Base-by-base conservation (phyloP, 768 basidiomycete species). In the Pseudohyphozyma bogoriensis region DNA sequence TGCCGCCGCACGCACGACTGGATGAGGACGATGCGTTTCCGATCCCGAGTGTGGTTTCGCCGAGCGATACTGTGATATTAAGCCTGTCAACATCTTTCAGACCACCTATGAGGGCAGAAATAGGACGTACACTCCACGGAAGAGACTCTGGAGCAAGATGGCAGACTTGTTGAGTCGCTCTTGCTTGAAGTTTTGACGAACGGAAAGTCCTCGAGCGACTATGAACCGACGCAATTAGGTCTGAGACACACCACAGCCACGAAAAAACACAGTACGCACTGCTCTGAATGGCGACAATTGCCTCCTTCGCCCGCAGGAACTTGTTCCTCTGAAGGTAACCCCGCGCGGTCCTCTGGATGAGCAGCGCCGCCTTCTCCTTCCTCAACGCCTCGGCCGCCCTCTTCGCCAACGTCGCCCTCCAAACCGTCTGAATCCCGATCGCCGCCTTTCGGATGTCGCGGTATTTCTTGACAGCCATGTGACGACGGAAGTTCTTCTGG, bases 401-500 rank as follows among this genome's bases (percentile, higher is more conserved):
- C 71, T 78, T 81, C 1, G 91, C 93, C 65, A 84, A 67, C 49
- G 89, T 80, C n/a, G 87, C 85, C 63, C 93, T 81, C 89, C 90
- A 96, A 85, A 89, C 87, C 0, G 88, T 85, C 74, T 99, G 95
- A 39, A 99, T 84, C 71, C 77, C 84, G 73, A 96, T 85, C 2
- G 90, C 83, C 29, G 86, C 82, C 4, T 68, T 71, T 36, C 89
- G 83, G 49, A 90, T 78, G 56, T 79, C 75, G 58, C 79, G 80
- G 70, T 92, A 99, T 53, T 79, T 81, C 72, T 86, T 88, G 61
- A 85, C 79, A 10, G 88, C 90, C 79, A 95, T 80, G 49, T 82
- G 80, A 55, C 93, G 79, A 51, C 87, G 82, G 79, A 97, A 85
- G 74, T 97, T 96, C 82, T 97, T 97, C 78, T 97, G 95, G 4